phyloP scores from a whole-genome alignment of 2,329 filamentous ascomycete genomes.

The Metarhizium album region DNA sequence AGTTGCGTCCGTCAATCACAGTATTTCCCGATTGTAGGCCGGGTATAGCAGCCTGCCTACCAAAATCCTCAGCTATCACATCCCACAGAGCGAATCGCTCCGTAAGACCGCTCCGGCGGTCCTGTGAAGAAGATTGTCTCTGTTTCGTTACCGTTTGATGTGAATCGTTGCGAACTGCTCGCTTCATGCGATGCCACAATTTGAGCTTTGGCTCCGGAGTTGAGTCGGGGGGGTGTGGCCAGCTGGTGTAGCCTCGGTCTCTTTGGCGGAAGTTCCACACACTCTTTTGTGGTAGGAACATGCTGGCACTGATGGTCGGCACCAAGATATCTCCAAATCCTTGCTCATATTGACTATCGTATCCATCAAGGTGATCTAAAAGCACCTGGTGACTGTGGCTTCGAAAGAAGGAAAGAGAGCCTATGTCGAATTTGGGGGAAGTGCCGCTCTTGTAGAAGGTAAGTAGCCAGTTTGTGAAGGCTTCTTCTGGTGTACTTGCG shows the following conservation, averaged over 20 bases:
- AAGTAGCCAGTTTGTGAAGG: slow-evolving; percentile 21
- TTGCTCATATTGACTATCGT: slow-evolving; percentile 37
- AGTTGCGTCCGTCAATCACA: slow-evolving; percentile 28
- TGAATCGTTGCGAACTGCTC: slow-evolving; percentile 9
- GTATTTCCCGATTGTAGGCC: slow-evolving; percentile 27
- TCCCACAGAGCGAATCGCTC: slow-evolving; percentile 26
- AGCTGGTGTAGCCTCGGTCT: slow-evolving; percentile 8
- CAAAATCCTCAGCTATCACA: slow-evolving; percentile 25
- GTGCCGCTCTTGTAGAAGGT: slow-evolving; percentile 38
- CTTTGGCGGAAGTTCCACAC: slow-evolving; percentile 39
- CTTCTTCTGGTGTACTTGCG: slow-evolving; percentile 16
- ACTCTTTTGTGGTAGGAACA: slow-evolving; percentile 39
- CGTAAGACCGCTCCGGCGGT: slow-evolving; percentile 13
- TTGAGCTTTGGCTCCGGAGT: slow-evolving; percentile 15
- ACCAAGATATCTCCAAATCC: slow-evolving; percentile 37
- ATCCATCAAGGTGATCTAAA: slow-evolving; percentile 37
- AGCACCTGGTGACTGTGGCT: slow-evolving; percentile 34
- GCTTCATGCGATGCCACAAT: slow-evolving; percentile 6
- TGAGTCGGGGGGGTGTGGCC: slow-evolving; percentile 14
- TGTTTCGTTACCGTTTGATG: slow-evolving; percentile 7
- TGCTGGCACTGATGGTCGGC: slow-evolving; percentile 42
- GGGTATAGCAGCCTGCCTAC: slow-evolving; percentile 23
- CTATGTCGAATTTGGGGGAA: slow-evolving; percentile 45
- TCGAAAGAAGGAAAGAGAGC: slow-evolving; percentile 39
- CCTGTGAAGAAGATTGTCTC: not conserved